A percentile compares a stretch with the other conserved stretches of the same genome.
Conservation (phyloP, 768 basidiomycete genomes). For the Kondoa subrosea region DNA sequence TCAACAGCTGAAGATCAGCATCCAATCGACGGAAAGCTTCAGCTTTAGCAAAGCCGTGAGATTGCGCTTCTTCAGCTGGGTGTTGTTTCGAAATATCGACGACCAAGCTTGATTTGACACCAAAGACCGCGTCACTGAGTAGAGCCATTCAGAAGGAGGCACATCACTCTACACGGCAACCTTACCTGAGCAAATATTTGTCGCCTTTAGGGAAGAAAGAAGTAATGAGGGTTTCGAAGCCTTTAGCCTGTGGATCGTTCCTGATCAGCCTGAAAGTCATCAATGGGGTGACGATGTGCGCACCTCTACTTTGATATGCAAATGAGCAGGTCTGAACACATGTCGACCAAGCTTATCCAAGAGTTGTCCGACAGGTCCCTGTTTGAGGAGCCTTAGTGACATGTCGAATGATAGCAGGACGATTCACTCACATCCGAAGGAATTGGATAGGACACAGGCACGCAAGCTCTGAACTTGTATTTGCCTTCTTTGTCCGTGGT, state of each 20-base stretch:
- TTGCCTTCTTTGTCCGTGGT: constrained; percentile 22
- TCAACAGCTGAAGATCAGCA: constrained; percentile 35
- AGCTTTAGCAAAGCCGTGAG: constrained; percentile 36
- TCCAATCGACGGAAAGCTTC: constrained; percentile 30
- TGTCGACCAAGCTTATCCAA: constrained; percentile 45
- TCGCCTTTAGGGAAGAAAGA: constrained; percentile 60
- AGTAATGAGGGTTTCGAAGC: constrained; percentile 55
- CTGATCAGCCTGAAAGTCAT: too few relatives aligned
- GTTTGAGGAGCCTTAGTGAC: background rate
- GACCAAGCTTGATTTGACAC: constrained; percentile 55
- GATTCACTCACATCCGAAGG: constrained; percentile 23
- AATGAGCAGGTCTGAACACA: constrained; percentile 59
- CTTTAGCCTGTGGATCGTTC: too few relatives aligned
- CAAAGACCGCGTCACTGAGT: constrained; percentile 39
- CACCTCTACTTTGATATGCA: constrained; percentile 44
- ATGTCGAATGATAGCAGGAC: background rate
- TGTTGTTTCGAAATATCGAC: constrained; percentile 46
- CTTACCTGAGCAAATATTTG: constrained; percentile 37
- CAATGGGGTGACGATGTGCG: too few relatives aligned
- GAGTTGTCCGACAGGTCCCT: constrained; percentile 57
- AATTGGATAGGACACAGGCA: constrained; percentile 24
- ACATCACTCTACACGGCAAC: background rate
- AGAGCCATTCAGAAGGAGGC: constrained; percentile 33
- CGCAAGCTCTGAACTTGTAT: constrained; percentile 24
- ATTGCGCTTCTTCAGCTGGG: constrained; percentile 47